These are phyloP conservation scores for Sonneratia caseolaris DNA, from an alignment of 345 rosid species.

Conservation along the genomic window DNA sequence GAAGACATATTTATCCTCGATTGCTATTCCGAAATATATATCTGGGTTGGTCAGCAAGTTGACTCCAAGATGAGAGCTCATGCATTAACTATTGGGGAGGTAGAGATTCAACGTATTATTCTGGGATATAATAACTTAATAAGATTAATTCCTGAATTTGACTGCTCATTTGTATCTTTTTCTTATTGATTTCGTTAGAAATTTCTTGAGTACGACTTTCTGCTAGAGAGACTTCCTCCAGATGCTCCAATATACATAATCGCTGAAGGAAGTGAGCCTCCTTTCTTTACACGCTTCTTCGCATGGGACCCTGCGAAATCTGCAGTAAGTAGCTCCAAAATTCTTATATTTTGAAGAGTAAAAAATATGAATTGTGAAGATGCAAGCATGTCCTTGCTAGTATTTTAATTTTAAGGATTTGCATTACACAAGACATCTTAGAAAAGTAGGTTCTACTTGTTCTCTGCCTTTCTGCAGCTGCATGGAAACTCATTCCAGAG, in stretches of 20 bases:
- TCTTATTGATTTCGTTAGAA: slow-evolving; percentile 33
- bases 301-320: slow-evolving; percentile 87
- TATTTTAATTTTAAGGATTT: slow-evolving; percentile 3
- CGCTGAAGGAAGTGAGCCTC: slow-evolving; percentile 87
- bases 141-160: background rate
- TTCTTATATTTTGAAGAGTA: background rate
- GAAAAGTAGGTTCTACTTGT: slow-evolving; percentile 3
- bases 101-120: slow-evolving; percentile 15
- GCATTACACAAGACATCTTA: slow-evolving; percentile 1
- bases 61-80: slow-evolving; percentile 62
- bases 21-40: slow-evolving; percentile 74
- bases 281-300: slow-evolving; percentile 90
- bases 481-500: slow-evolving; percentile 93
- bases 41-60: slow-evolving; percentile 94
- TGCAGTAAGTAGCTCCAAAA: slow-evolving; percentile 36
- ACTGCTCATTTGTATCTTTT: background rate
- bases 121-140: background rate
- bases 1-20: slow-evolving; percentile 93
- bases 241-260: slow-evolving; percentile 69
- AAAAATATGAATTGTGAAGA: background rate
- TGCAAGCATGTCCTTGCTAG: slow-evolving; percentile 1
- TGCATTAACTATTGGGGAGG: slow-evolving; percentile 81
- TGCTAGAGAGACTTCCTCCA: slow-evolving; percentile 53
- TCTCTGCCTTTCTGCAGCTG: slow-evolving; percentile 45
- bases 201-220: slow-evolving; percentile 70